These are phyloP conservation scores for Diaporthe helianthi DNA, from an alignment of 2,329 filamentous ascomycete genomes.

Conservation along the genomic window DNA sequence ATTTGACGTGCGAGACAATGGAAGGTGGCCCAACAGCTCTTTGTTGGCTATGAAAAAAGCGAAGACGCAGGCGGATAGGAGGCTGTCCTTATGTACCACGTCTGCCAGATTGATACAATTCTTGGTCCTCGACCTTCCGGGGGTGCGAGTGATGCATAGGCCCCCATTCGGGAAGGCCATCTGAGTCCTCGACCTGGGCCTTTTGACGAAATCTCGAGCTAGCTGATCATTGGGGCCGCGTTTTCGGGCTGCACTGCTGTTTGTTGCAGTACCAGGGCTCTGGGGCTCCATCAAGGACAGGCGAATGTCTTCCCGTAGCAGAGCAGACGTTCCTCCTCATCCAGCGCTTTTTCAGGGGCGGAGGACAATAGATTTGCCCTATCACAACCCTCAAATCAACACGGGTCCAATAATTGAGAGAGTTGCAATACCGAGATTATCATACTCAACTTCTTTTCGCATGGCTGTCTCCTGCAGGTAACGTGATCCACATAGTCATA, in stretches of 20 bases:
- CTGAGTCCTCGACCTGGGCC: neutral
- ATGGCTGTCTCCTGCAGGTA: neutral
- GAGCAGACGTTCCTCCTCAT: slow-evolving; percentile 15
- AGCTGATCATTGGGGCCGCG: neutral
- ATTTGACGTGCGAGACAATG: slow-evolving; percentile 34
- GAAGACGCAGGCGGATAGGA: slow-evolving; percentile 39
- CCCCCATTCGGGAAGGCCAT: slow-evolving; percentile 39
- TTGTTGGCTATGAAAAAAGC: slow-evolving; percentile 39
- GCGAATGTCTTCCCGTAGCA: slow-evolving; percentile 23
- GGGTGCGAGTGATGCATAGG: slow-evolving; percentile 40
- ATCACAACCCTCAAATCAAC: neutral
- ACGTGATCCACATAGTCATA: neutral
- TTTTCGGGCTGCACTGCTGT: neutral
- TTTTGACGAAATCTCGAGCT: neutral
- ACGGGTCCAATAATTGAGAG: no score
- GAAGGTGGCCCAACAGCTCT: slow-evolving; percentile 37
- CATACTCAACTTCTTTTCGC: neutral
- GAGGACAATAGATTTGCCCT: neutral
- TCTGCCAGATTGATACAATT: slow-evolving; percentile 39
- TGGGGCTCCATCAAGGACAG: slow-evolving; percentile 21
- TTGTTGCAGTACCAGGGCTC: neutral
- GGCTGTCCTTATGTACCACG: slow-evolving; percentile 37
- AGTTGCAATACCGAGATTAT: neutral
- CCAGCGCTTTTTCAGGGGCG: neutral
- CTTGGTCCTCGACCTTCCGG: slow-evolving; percentile 36